phyloP scores from a whole-genome alignment of 768 basidiomycete species.

The Boletellus ananiceps region DNA sequence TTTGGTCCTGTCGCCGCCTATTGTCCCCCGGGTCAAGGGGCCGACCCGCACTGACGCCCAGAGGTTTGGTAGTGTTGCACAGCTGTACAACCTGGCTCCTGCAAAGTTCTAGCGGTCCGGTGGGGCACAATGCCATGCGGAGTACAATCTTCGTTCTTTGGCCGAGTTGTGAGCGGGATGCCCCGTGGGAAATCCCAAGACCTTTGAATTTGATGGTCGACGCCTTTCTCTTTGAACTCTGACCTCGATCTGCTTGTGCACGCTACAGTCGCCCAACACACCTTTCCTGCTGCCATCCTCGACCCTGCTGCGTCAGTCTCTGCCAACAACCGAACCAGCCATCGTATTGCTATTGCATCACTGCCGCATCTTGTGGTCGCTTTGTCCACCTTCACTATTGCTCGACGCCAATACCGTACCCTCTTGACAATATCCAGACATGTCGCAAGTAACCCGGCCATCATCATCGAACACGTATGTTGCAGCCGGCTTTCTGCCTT shows the following conservation, averaged over 20 bases:
- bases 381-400: slow-evolving; percentile 10
- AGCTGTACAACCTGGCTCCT: too few species aligned
- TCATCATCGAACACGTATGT: slow-evolving; percentile 31
- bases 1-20: too few species aligned
- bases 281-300: slow-evolving; percentile 7
- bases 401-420: slow-evolving; percentile 8
- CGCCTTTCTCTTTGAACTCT: slow-evolving; percentile 26
- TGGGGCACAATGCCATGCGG: too few species aligned
- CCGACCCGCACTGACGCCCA: too few species aligned
- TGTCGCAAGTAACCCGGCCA: slow-evolving; percentile 31
- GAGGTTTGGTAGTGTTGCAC: too few species aligned
- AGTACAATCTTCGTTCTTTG: too few species aligned
- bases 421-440: slow-evolving; percentile 14
- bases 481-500: neutral
- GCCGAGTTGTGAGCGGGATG: neutral
- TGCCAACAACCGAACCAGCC: slow-evolving; percentile 11
- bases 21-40: too few species aligned
- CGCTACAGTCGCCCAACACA: slow-evolving; percentile 10
- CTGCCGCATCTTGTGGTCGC: slow-evolving; percentile 23
- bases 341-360: slow-evolving; percentile 15
- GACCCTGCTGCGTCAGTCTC: slow-evolving; percentile 12
- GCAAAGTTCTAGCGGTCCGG: too few species aligned
- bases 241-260: slow-evolving; percentile 26
- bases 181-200: slow-evolving; percentile 23
- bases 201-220: slow-evolving; percentile 27